Evolutionary conservation across 2,329 filamentous ascomycete species (phyloP), one percentile per base, ranked within the genome.

Genomic region (Aspergillus fructus): DNA sequence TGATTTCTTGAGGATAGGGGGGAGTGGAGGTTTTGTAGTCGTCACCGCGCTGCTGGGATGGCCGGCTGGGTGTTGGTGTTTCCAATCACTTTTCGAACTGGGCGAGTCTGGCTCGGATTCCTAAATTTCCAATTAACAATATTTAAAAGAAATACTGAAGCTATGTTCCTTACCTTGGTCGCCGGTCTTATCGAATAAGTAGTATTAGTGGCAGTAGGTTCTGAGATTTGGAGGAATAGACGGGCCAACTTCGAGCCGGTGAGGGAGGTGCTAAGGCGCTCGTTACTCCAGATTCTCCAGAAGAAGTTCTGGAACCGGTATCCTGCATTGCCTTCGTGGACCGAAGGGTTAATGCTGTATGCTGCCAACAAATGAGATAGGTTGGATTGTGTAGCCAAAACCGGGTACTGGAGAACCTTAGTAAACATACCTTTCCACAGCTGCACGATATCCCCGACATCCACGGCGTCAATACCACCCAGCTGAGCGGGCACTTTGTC

Each of bases 291-390:
- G 60, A 82, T 77, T 53, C 80, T 71, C 80, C 80, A 82, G 64
- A 83, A 82, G 30, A 82, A 71, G 64, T 82, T 81, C 57, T 81
- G 78, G n/a, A 81, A 68, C 56, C 80, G 72, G 53, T 68, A 66
- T 46, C 78, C 78, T 5, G 69, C 67, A 41, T 72, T 67, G 57
- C 76, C 73, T 41, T 74, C 69, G 48, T 78, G 71, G 15, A 75
- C 73, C 47, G 74, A 68, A 49, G 75, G 75, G 53, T 78, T 81
- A 51, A 74, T 74, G 51, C 71, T 74, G 64, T 79, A 82, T 40
- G 78, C 80, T 82, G 42, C 7, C 15, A 27, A 13, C 41, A 5
- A 33, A 43, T 64, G 48, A 59, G 56, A 56, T 41, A 49, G 30
- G 46, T 51, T 42, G 33, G 13, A 17, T 13, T 37, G 27, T 8